Percentiles rank a stretch among this genome's conserved stretches.
These are phyloP conservation scores for Amyloporia xantha DNA, from an alignment of 768 basidiomycete genomes.

Conservation along the genomic window DNA sequence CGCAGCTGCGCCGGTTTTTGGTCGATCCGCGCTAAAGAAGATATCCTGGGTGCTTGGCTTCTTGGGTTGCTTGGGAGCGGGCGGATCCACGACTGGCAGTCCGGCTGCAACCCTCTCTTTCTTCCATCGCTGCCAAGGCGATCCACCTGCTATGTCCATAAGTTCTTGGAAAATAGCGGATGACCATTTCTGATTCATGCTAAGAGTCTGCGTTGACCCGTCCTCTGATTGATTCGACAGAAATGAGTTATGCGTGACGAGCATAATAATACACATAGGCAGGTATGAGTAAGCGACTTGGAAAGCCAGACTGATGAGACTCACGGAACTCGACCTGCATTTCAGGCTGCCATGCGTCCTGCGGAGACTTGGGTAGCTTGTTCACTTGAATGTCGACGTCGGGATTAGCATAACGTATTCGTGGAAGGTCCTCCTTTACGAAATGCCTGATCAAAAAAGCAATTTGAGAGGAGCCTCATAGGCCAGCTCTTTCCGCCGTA, in stretches of 20 bases:
- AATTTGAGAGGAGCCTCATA: not conserved
- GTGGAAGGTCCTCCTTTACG: slow-evolving; percentile 68
- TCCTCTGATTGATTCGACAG: slow-evolving; percentile 37
- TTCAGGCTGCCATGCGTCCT: slow-evolving; percentile 55
- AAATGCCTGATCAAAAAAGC: slow-evolving; percentile 51
- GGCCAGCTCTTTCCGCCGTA: not conserved
- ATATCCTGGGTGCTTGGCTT: slow-evolving; percentile 7
- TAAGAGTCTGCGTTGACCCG: slow-evolving; percentile 40
- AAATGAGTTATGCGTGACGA: not conserved
- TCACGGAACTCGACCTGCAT: slow-evolving; percentile 58
- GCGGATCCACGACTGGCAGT: slow-evolving; percentile 34
- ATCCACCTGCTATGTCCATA: slow-evolving; percentile 60
- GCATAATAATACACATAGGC: not conserved
- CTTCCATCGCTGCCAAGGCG: slow-evolving; percentile 53
- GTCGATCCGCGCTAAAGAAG: slow-evolving; percentile 8
- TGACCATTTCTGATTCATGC: slow-evolving; percentile 65
- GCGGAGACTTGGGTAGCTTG: slow-evolving; percentile 43
- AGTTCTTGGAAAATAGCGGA: slow-evolving; percentile 60
- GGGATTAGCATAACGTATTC: slow-evolving; percentile 75
- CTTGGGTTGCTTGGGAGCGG: slow-evolving; percentile 10
- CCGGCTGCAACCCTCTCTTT: slow-evolving; percentile 39
- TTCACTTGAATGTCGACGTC: slow-evolving; percentile 52
- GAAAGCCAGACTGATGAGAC: slow-evolving; percentile 23
- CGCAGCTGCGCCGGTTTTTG: slow-evolving; percentile 34
- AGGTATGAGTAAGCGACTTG: not conserved